Conservation (phyloP, 2,329 filamentous ascomycete species). For the Fusarium musae region DNA sequence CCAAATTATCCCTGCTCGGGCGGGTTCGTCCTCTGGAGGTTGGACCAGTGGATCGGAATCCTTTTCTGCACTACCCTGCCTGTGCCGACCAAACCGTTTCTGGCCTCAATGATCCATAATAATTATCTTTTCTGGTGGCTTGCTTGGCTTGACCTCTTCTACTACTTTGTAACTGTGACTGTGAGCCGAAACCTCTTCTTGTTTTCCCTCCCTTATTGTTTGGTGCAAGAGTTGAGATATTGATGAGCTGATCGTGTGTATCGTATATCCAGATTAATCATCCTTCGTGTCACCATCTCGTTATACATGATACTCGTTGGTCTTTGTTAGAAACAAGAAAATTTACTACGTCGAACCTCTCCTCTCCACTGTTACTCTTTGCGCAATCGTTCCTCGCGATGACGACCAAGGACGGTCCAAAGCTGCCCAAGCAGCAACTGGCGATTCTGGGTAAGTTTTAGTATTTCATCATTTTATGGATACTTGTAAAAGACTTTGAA, state of each 20-base stretch:
- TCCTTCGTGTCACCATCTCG: neutral
- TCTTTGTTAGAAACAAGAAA: constrained; percentile 12
- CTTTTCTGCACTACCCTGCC: constrained; percentile 19
- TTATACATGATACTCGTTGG: neutral
- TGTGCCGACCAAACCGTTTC: constrained; percentile 21
- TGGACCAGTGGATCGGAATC: constrained; percentile 21
- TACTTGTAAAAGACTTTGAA: neutral
- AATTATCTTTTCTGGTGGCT: constrained; percentile 3
- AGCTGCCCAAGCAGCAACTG: constrained; percentile 81
- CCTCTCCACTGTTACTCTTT: constrained; percentile 5
- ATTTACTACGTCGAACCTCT: constrained; percentile 2
- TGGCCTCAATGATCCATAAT: constrained; percentile 20
- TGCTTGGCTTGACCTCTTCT: constrained; percentile 13
- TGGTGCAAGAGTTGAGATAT: constrained; percentile 2
- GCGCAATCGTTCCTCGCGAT: constrained; percentile 32
- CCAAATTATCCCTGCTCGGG: constrained; percentile 15
- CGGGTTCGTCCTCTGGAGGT: neutral
- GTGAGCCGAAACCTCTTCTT: constrained; percentile 8
- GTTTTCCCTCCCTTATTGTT: constrained; percentile 7
- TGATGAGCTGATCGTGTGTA: constrained; percentile 6
- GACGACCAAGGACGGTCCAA: constrained; percentile 56
- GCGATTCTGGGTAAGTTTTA: constrained; percentile 77
- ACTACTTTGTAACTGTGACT: constrained; percentile 11
- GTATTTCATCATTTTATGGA: neutral
- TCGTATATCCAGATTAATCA: neutral